Percentiles rank a stretch among this genome's conserved stretches.
Conservation (phyloP, 331 rosid species). For the Cucumis variabilis region DNA sequence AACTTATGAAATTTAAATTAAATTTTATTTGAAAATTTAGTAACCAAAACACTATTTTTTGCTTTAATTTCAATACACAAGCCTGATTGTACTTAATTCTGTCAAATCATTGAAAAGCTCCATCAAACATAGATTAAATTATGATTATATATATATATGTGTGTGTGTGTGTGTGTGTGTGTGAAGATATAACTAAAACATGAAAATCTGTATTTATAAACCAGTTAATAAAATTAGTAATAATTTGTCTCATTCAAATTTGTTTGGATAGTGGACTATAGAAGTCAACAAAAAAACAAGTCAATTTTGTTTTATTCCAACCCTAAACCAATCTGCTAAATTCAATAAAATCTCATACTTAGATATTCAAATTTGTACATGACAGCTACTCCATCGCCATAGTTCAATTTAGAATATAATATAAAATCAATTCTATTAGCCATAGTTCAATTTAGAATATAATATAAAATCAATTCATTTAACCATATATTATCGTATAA, state of each 20-base stretch:
- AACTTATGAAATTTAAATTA: too few species aligned
- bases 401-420: not conserved
- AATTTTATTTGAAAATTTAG: too few species aligned
- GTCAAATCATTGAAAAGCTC: not conserved
- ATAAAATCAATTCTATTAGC: too few species aligned
- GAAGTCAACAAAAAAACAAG: not conserved
- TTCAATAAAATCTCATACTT: not conserved
- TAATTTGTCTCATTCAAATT: constrained; percentile 8
- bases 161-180: too few species aligned
- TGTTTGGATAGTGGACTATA: not conserved
- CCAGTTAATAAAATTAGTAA: too few species aligned
- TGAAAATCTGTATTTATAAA: too few species aligned
- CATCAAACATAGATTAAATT: not conserved
- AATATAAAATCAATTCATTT: too few species aligned
- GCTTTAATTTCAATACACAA: not conserved
- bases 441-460: not conserved
- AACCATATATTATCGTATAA: too few species aligned
- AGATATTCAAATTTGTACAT: not conserved
- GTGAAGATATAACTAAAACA: not conserved
- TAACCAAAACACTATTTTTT: too few species aligned
- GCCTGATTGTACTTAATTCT: not conserved
- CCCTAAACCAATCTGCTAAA: not conserved
- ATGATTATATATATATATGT: too few species aligned
- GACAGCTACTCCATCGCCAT: not conserved
- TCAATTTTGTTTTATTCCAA: constrained; percentile 8